Evolutionary conservation across 371 early-diverging fungal genomes (phyloP).

Genomic region (Enterocytospora artemiae): DNA sequence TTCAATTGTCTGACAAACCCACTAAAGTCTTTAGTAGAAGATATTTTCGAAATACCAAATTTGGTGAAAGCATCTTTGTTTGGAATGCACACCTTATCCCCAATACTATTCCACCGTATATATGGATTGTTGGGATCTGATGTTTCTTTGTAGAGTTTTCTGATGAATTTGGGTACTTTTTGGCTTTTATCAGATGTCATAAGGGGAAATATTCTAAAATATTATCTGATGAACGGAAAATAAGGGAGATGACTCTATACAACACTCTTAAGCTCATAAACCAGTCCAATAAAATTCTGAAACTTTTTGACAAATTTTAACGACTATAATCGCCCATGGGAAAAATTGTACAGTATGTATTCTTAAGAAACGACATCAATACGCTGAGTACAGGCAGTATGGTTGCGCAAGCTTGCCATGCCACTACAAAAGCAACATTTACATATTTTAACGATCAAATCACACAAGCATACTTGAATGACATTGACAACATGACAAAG

Average conservation of each 20-base stretch:
- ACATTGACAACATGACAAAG: constrained; percentile 31
- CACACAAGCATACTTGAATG: constrained; percentile 25
- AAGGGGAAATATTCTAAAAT: too few species aligned
- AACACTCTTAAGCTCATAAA: too few species aligned
- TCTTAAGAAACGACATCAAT: too few species aligned
- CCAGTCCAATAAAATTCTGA: too few species aligned
- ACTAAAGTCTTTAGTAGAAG: constrained; percentile 56
- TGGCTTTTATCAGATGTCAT: constrained; percentile 2
- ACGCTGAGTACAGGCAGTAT: constrained; percentile 34
- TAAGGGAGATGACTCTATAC: too few species aligned
- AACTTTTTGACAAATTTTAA: too few species aligned
- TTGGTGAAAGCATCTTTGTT: constrained; percentile 54
- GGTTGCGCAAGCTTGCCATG: constrained; percentile 54
- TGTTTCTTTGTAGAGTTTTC: constrained; percentile 50
- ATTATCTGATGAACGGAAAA: too few species aligned
- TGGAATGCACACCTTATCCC: constrained; percentile 45
- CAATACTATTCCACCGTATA: constrained; percentile 54
- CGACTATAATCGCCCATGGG: too few species aligned
- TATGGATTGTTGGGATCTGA: constrained; percentile 26
- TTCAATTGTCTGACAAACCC: constrained; percentile 56
- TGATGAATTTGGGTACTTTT: constrained; percentile 53
- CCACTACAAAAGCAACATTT: constrained; percentile 21
- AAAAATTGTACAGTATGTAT: too few species aligned
- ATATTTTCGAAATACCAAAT: constrained; percentile 44
- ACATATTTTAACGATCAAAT: constrained; percentile 8